Conservation (phyloP, 1,139 yeast species). For the Yamadazyma atmosphaerica region DNA sequence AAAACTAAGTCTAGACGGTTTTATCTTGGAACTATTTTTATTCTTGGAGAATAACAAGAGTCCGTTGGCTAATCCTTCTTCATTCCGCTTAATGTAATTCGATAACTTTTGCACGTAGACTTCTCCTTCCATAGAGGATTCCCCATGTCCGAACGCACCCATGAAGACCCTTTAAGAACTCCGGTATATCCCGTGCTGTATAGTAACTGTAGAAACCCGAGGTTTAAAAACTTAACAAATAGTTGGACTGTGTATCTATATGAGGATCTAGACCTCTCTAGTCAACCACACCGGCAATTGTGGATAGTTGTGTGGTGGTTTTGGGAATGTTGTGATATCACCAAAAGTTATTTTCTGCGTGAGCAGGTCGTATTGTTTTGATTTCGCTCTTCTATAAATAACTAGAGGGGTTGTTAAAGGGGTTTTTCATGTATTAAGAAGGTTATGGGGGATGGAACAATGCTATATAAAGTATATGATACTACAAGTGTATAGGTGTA, state of each 20-base stretch:
- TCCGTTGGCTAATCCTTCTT: conserved; percentile 48
- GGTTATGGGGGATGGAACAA: too few relatives aligned
- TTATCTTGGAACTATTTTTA: conserved; percentile 28
- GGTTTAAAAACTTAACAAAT: too few relatives aligned
- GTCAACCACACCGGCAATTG: background rate
- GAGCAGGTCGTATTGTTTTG: background rate
- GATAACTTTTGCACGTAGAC: conserved; percentile 43
- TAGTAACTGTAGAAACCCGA: too few relatives aligned
- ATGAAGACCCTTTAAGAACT: conserved; percentile 13
- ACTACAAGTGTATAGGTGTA: too few relatives aligned
- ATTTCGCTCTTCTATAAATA: background rate
- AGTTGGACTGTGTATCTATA: background rate
- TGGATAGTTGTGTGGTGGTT: background rate
- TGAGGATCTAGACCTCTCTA: background rate
- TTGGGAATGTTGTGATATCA: background rate
- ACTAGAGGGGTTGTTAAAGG: too few relatives aligned
- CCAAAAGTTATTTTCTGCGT: background rate
- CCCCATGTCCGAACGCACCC: conserved; percentile 18
- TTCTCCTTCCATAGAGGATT: conserved; percentile 41
- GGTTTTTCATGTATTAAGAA: too few relatives aligned
- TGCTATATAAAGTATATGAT: too few relatives aligned
- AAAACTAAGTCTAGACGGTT: conserved; percentile 56
- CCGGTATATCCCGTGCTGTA: too few relatives aligned
- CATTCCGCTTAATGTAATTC: conserved; percentile 41
- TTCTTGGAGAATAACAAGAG: conserved; percentile 41